A percentile compares a stretch with the other conserved stretches of the same genome.
These are phyloP conservation scores for Diutina sp. DNA, from an alignment of 1,139 yeast species.

Conservation along the genomic window DNA sequence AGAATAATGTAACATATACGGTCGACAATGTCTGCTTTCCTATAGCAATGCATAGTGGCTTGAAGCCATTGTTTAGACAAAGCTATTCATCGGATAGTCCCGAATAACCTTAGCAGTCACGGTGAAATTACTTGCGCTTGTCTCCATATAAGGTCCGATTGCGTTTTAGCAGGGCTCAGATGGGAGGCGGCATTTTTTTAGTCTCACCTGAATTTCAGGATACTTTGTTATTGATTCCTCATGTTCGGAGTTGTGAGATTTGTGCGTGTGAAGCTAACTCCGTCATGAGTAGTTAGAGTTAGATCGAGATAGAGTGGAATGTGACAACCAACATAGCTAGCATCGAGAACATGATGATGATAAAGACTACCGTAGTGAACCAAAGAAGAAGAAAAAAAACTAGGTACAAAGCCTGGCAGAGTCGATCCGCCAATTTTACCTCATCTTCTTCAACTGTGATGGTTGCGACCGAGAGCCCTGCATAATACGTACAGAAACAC, in stretches of 20 bases:
- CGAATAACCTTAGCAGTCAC: not conserved
- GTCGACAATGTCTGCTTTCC: too few species aligned
- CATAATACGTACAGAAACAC: not conserved
- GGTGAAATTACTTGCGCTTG: not conserved
- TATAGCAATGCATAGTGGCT: too few species aligned
- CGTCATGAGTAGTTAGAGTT: not conserved
- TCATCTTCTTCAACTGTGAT: not conserved
- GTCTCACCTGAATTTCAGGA: not conserved
- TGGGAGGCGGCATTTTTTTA: not conserved
- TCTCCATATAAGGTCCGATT: not conserved
- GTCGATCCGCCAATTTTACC: not conserved
- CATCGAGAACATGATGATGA: not conserved
- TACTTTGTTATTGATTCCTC: not conserved
- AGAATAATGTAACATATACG: too few species aligned
- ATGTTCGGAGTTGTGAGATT: not conserved
- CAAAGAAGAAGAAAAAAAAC: not conserved
- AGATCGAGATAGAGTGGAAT: not conserved
- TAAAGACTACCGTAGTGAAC: not conserved
- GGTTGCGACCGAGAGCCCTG: not conserved
- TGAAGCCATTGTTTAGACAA: too few species aligned
- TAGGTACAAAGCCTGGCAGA: not conserved
- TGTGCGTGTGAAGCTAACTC: not conserved
- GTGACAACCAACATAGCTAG: not conserved
- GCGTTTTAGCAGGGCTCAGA: not conserved
- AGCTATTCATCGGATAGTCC: not conserved